A percentile compares a stretch with the other conserved stretches of the same genome.
Conservation (phyloP, 495 filamentous ascomycete genomes). For the Tuber umbilicatum region DNA sequence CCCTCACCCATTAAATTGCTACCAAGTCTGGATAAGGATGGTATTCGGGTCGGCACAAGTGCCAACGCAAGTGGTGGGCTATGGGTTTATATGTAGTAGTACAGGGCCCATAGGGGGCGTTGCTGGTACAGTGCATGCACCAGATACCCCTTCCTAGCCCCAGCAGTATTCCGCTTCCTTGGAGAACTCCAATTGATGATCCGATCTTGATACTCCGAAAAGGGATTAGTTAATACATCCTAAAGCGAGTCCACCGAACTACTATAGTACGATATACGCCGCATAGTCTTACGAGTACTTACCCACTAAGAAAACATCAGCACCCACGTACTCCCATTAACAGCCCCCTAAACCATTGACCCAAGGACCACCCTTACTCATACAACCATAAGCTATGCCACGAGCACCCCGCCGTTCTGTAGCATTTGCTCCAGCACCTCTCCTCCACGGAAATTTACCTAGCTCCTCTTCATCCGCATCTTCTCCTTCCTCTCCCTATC, state of each 20-base stretch:
- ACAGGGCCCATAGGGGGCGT: not conserved
- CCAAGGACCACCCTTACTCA: not conserved
- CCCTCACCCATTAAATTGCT: not conserved
- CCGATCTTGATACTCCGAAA: not conserved
- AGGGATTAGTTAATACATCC: not conserved
- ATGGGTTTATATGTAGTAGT: not conserved
- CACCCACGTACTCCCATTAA: not conserved
- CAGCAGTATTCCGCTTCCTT: not conserved
- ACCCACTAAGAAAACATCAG: not conserved
- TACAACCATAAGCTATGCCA: constrained; percentile 12
- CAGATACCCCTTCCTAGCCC: not conserved
- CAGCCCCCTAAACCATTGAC: not conserved
- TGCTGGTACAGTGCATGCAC: not conserved
- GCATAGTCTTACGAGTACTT: not conserved
- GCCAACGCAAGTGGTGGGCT: not conserved
- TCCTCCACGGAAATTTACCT: not conserved
- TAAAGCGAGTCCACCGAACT: not conserved
- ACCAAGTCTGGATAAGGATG: not conserved
- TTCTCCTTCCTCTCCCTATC: constrained; percentile 4
- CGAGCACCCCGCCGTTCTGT: constrained; percentile 26
- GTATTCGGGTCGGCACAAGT: not conserved
- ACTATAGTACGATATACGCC: not conserved
- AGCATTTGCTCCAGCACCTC: constrained; percentile 18
- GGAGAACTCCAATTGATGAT: not conserved
- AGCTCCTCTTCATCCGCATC: constrained; percentile 10